These are phyloP conservation scores for Bipolaris bicolor DNA, from an alignment of 2,329 filamentous ascomycete genomes.

Conservation along the genomic window DNA sequence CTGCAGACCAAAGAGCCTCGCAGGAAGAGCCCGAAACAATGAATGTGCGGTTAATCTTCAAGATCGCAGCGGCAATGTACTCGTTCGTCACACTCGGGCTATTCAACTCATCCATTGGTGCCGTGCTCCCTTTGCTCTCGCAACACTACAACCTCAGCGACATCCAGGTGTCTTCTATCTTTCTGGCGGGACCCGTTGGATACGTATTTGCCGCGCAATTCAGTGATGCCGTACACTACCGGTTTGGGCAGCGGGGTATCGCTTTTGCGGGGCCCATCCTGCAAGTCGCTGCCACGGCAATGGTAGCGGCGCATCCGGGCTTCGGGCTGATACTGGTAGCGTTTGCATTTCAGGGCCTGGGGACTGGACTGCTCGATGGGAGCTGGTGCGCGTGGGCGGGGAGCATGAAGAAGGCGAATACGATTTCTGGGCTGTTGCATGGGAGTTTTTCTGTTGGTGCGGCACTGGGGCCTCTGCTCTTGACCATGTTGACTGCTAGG, in stretches of 20 bases:
- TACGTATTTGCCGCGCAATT: conserved; percentile 53
- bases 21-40: background rate
- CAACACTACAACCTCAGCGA: conserved; percentile 52
- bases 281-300: conserved; percentile 43
- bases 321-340: conserved; percentile 45
- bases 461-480: conserved; percentile 48
- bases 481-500: conserved; percentile 37
- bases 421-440: conserved; percentile 51
- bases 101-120: conserved; percentile 39
- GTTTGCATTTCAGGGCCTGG: conserved; percentile 45
- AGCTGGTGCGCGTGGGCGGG: conserved; percentile 57
- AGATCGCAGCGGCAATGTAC: conserved; percentile 62
- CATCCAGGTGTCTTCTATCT: conserved; percentile 53
- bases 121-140: conserved; percentile 48
- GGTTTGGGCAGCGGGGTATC: conserved; percentile 53
- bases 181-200: conserved; percentile 53
- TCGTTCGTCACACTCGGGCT: conserved; percentile 63
- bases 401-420: conserved; percentile 49
- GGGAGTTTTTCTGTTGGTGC: conserved; percentile 51
- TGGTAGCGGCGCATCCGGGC: conserved; percentile 37
- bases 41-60: conserved; percentile 27
- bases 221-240: conserved; percentile 50
- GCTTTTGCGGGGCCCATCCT: conserved; percentile 50
- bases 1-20: background rate
- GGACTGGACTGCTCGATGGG: conserved; percentile 52